Conservation (phyloP, 352 stramenopile species). For the Phytophthora pseudosyringae region DNA sequence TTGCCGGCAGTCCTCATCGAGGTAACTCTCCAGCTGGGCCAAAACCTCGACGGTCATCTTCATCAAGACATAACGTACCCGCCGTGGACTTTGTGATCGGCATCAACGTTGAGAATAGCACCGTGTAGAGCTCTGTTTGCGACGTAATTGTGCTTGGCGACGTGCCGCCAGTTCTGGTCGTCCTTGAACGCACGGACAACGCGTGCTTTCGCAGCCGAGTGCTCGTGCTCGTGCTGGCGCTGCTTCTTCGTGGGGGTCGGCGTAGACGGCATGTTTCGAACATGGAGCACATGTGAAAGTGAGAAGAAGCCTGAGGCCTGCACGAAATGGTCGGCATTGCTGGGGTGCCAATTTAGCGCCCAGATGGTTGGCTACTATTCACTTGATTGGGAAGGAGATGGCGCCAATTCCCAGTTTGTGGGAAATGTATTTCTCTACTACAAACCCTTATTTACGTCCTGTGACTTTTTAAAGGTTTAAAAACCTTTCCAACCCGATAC, state of each 20-base stretch:
- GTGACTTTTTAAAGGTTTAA: too few species aligned
- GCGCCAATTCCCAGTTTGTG: neutral
- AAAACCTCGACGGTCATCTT: neutral
- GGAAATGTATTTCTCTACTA: neutral
- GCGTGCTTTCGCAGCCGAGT: neutral
- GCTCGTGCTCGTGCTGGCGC: constrained; percentile 5
- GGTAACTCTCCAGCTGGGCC: neutral
- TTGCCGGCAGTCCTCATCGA: neutral
- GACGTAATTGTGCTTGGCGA: constrained; percentile 13
- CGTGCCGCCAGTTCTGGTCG: neutral
- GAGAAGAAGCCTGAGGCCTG: neutral
- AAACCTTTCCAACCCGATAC: too few species aligned
- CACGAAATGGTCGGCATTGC: neutral
- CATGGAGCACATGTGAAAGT: neutral
- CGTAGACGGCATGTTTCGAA: neutral
- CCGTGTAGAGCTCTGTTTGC: neutral
- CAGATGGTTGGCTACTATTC: neutral
- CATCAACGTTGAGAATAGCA: neutral
- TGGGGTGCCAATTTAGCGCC: neutral
- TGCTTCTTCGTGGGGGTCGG: neutral
- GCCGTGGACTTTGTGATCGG: neutral
- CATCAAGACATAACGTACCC: neutral
- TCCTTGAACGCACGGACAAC: neutral
- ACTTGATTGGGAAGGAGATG: neutral
- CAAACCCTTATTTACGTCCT: too few species aligned